Evolutionary conservation across 1,284 basidiomycete species (phyloP), one percentile per base, ranked within the genome.

Genomic region (Sutorius eximius): DNA sequence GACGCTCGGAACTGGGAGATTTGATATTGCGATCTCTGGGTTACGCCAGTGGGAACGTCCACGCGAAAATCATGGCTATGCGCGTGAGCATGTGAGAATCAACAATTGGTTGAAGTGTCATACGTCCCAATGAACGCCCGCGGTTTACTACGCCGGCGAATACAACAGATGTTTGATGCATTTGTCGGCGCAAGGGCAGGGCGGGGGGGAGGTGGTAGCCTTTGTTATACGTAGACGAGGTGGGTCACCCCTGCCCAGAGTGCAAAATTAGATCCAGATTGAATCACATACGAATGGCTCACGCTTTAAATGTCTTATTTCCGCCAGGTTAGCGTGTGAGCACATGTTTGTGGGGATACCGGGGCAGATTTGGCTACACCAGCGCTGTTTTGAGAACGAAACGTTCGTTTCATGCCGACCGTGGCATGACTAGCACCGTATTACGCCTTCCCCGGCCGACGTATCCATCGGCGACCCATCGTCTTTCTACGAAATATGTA

Each of bases 321-420:
- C 60, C 49, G 49, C 50, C 33, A 42, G 41, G 45, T 47, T 44
- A 30, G 33, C 41, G 51, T 53, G 58, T 45, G 53, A 49, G 42
- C 34, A 41, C 32, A 42, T 47, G 38, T 34, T 27, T 33, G 16
- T 37, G 32, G 45, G 33, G 13, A 42, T 36, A 38, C 32, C 37
- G 30, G 38, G 33, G 33, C 16, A 30, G 20, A 45, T 15, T 57
- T 22, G 6, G 43, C 16, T 45, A 37, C 6, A 34, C 44, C 22
- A 6, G 52, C 13, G 22, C 34, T 32, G 20, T 27, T 45, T 51
- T 40, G 43, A 55, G 45, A 49, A 53, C 58, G 53, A 67, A 67
- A 66, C 49, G 29, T 29, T 50, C 20, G 54, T 66, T 69, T 66
- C 67, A 64, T 48, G 41, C 29, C 38, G 30, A 36, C 27, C 27